Conservation (phyloP, 1,284 basidiomycete species). For the Stygiomarasmius scandens region DNA sequence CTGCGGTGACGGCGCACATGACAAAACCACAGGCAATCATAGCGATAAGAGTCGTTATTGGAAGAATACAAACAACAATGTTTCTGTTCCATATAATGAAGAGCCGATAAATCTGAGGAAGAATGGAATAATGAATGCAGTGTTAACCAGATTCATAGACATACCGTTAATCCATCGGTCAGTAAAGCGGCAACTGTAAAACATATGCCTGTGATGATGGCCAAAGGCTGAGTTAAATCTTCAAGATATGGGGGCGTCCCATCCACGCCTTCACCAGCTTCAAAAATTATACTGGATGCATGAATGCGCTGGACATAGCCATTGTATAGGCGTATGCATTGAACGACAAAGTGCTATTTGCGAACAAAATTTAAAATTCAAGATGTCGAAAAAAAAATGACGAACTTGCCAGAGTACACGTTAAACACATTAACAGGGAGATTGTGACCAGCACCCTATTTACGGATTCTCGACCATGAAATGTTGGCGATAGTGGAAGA, state of each 20-base stretch:
- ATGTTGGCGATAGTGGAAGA: not conserved
- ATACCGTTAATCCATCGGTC: slow-evolving; percentile 1
- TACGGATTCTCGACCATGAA: not conserved
- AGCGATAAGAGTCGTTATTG: not conserved
- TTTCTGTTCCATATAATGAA: not conserved
- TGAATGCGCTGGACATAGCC: not conserved
- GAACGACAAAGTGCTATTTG: not conserved
- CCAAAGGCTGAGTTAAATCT: slow-evolving; percentile 1
- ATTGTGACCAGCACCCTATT: not conserved
- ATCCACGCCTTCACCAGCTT: not conserved
- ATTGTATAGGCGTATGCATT: not conserved
- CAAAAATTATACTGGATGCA: not conserved
- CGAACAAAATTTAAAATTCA: not conserved
- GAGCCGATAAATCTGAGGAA: not conserved
- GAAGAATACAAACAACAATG: not conserved
- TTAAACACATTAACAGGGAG: not conserved
- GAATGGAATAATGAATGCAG: not conserved
- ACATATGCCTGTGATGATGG: slow-evolving; percentile 1
- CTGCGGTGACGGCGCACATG: slow-evolving; percentile 7
- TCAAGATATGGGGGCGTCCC: not conserved
- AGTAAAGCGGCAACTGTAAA: not conserved
- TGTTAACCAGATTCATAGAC: not conserved
- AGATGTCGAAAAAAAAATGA: no score
- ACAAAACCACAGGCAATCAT: slow-evolving; percentile 1
- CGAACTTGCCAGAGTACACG: not conserved